Conservation (phyloP, 352 stramenopile species). For the Phytophthora cactorum region DNA sequence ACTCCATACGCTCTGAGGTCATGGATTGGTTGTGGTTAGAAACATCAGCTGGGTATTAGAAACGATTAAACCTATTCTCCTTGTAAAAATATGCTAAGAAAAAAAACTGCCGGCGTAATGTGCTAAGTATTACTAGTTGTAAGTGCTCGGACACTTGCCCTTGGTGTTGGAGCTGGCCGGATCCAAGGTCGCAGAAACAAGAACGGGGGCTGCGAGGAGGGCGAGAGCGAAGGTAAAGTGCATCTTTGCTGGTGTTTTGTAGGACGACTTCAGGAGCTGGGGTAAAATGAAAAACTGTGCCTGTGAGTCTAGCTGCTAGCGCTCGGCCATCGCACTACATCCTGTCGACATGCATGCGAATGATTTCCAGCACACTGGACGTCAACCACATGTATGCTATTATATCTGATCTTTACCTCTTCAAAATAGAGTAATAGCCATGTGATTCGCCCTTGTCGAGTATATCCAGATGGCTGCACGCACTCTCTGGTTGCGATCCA, state of each 20-base stretch:
- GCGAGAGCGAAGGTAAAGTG: constrained; percentile 22
- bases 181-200: constrained; percentile 34
- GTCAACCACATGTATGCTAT: not conserved
- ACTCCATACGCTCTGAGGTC: no score
- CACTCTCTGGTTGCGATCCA: constrained; percentile 3
- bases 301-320: not conserved
- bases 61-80: no score
- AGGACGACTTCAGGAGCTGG: not conserved
- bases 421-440: constrained; percentile 3
- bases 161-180: constrained; percentile 30
- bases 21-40: no score
- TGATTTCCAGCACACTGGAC: constrained; percentile 3
- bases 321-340: not conserved
- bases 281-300: constrained; percentile 1
- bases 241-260: constrained; percentile 20
- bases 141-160: constrained; percentile 23
- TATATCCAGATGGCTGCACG: constrained; percentile 1
- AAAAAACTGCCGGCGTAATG: no score
- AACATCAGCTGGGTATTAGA: no score
- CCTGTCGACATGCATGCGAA: not conserved
- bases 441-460: not conserved
- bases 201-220: constrained; percentile 20
- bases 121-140: no score
- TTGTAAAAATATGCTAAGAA: no score
- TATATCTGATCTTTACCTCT: constrained; percentile 4